Percentiles rank a stretch among this genome's conserved stretches.
phyloP scores from a whole-genome alignment of 306 rosid genomes.

The Cicer yamashitae region DNA sequence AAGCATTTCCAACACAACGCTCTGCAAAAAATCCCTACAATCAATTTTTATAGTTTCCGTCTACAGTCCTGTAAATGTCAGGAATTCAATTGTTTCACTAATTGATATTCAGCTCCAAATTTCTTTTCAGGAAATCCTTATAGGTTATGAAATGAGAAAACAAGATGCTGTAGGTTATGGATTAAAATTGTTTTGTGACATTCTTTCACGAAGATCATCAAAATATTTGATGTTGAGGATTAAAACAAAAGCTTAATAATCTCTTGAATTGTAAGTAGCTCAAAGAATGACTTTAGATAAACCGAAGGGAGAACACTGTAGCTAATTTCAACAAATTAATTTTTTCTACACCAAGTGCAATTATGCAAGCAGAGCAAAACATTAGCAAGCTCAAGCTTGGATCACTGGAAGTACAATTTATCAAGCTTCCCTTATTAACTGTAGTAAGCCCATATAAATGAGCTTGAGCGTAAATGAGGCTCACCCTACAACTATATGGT shows the following conservation, averaged over 20 bases:
- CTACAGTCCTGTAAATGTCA: conserved; percentile 1
- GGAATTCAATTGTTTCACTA: conserved; percentile 11
- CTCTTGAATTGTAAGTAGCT: not conserved
- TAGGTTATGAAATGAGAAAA: conserved; percentile 14
- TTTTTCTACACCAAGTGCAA: not conserved
- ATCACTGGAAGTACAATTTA: not conserved
- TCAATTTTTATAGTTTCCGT: conserved; percentile 3
- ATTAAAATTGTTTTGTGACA: not conserved
- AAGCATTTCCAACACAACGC: not conserved
- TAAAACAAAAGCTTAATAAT: conserved; percentile 6
- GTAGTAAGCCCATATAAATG: not conserved
- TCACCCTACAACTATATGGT: not conserved
- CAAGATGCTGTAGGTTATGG: conserved; percentile 21
- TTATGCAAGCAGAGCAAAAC: not conserved
- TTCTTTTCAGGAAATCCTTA: conserved; percentile 20
- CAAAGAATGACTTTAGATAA: not conserved
- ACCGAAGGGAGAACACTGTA: not conserved
- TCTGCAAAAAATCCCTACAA: conserved; percentile 10
- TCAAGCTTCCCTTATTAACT: not conserved
- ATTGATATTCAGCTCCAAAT: conserved; percentile 14
- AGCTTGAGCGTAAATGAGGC: not conserved
- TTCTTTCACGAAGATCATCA: conserved; percentile 9
- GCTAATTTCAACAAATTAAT: not conserved
- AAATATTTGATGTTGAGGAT: not conserved
- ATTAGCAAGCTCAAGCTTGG: not conserved